Conservation (phyloP, 805 yeast genomes). For the Starmerella potacharoeniae region DNA sequence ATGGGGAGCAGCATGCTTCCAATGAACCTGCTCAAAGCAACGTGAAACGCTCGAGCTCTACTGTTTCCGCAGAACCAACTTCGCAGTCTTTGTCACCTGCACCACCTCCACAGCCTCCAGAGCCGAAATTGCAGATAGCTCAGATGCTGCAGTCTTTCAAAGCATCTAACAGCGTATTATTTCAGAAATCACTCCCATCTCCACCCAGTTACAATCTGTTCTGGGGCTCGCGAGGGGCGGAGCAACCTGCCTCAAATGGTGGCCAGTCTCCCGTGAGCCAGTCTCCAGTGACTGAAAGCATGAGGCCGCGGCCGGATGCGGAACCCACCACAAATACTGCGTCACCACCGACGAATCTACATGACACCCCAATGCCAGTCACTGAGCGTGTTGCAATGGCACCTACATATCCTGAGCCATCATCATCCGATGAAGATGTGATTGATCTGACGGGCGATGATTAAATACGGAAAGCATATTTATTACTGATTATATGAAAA, state of each 20-base stretch:
- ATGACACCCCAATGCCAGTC: background rate
- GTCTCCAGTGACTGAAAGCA: too few relatives aligned
- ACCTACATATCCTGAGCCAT: background rate
- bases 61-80: background rate
- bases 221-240: background rate
- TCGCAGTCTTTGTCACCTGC: background rate
- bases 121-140: background rate
- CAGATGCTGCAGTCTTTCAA: constrained; percentile 1
- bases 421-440: constrained; percentile 5
- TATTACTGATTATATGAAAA: background rate
- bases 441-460: constrained; percentile 12
- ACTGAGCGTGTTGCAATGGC: background rate
- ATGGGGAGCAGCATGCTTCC: too few relatives aligned
- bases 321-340: too few relatives aligned
- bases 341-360: background rate
- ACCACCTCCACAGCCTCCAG: background rate
- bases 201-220: background rate
- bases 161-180: background rate
- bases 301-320: too few relatives aligned
- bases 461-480: background rate
- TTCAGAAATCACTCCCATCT: background rate
- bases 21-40: background rate
- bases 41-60: background rate
- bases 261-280: background rate
- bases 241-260: background rate